A percentile compares a stretch with the other conserved stretches of the same genome.
Evolutionary conservation across 108 stramenopile species (phyloP).

Genomic region (Fistulifera pelliculosa): DNA sequence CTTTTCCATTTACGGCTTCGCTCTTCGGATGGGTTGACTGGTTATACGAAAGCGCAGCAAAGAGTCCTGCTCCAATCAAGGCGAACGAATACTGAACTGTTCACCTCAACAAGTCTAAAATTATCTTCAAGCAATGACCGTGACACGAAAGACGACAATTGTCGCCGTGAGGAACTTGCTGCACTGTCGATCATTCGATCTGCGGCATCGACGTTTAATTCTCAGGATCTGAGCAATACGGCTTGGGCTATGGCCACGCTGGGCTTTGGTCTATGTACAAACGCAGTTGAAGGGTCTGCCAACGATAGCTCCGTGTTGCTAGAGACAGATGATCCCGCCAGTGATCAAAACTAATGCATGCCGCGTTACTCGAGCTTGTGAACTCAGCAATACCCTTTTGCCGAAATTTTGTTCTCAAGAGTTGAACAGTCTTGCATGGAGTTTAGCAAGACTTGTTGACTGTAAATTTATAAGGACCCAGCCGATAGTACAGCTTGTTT

Average conservation of each 20-base stretch:
- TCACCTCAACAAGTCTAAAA: too few relatives aligned
- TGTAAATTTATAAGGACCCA: constrained; percentile 23
- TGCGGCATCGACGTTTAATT: constrained; percentile 48
- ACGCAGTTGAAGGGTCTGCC: constrained; percentile 15
- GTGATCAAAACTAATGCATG: constrained; percentile 36
- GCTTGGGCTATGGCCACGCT: constrained; percentile 72
- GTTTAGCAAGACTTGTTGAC: constrained; percentile 49
- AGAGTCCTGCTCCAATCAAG: too few relatives aligned
- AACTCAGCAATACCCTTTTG: constrained; percentile 30
- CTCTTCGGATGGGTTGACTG: too few relatives aligned
- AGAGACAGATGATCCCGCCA: constrained; percentile 33
- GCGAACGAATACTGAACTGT: too few relatives aligned
- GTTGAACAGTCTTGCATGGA: constrained; percentile 74
- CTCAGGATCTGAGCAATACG: constrained; percentile 53
- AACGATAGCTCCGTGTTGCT: constrained; percentile 52
- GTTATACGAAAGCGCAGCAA: too few relatives aligned
- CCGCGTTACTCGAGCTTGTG: constrained; percentile 30
- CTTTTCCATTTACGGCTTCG: too few relatives aligned
- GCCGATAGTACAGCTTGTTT: constrained; percentile 10
- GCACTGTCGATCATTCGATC: too few relatives aligned
- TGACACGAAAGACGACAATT: too few relatives aligned
- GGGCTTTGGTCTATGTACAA: constrained; percentile 49
- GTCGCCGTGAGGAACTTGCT: too few relatives aligned
- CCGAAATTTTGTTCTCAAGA: constrained; percentile 59
- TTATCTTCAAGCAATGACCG: too few relatives aligned